Conservation (phyloP, 1,284 basidiomycete genomes). For the Ganoderma multipileum region DNA sequence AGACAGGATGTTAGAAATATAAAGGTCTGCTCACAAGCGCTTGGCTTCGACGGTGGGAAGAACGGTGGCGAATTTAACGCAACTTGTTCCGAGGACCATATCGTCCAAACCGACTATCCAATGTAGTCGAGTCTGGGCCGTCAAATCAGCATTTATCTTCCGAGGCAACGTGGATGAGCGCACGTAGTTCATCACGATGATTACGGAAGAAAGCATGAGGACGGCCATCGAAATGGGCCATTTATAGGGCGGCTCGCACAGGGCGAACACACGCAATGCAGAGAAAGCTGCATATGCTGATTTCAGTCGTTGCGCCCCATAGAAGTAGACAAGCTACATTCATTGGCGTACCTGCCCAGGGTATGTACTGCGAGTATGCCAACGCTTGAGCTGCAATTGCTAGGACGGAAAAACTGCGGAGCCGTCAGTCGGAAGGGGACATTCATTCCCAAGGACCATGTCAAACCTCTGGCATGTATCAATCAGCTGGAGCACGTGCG, state of each 20-base stretch:
- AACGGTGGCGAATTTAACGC: not conserved
- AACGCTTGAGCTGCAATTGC: constrained; percentile 1
- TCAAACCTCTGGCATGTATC: not conserved
- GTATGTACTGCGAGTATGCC: not conserved
- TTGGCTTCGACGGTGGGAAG: not conserved
- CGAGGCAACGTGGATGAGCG: not conserved
- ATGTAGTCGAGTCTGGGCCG: not conserved
- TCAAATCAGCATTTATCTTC: not conserved
- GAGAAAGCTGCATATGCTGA: not conserved
- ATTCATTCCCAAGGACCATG: not conserved
- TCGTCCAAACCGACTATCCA: not conserved
- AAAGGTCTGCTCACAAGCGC: not conserved
- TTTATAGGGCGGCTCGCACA: not conserved
- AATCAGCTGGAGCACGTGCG: not conserved
- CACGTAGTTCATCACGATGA: constrained; percentile 3
- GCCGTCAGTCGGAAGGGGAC: not conserved
- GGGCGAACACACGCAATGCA: not conserved
- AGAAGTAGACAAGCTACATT: no score
- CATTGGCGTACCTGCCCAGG: not conserved
- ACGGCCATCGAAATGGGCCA: not conserved
- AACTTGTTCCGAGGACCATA: not conserved
- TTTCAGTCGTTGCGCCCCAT: no score
- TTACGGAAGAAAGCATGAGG: constrained; percentile 1
- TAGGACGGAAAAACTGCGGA: not conserved
- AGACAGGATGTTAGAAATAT: not conserved